phyloP scores from a whole-genome alignment of 2,329 filamentous ascomycete species.

The Cephalotrichum gorgonifer region DNA sequence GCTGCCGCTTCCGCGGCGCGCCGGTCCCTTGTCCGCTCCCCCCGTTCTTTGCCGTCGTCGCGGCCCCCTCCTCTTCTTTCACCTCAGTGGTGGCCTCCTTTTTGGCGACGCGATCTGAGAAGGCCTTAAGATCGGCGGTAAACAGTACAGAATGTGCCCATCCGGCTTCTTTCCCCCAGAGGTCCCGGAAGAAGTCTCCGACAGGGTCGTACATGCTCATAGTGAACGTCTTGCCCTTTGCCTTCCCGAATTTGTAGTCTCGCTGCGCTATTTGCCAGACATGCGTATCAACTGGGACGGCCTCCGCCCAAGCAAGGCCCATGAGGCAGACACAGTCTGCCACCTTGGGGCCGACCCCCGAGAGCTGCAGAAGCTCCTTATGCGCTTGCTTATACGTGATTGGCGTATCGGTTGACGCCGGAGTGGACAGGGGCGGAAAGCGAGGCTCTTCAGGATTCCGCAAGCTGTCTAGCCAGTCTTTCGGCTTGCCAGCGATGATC shows the following conservation, averaged over 20 bases:
- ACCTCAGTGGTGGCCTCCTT: conserved; percentile 7
- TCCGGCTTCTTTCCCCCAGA: conserved; percentile 90
- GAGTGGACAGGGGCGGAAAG: conserved; percentile 29
- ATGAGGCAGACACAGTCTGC: conserved; percentile 95
- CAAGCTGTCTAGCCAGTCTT: conserved; percentile 66
- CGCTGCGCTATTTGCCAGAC: conserved; percentile 97
- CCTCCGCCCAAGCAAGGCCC: conserved; percentile 91
- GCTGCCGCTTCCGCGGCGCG: not conserved
- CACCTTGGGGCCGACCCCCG: conserved; percentile 92
- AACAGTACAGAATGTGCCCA: conserved; percentile 98
- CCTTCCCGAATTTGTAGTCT: conserved; percentile 87
- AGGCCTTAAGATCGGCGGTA: conserved; percentile 80
- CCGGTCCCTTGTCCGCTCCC: conserved; percentile 5
- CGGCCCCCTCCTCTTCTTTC: not conserved
- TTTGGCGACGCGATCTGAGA: conserved; percentile 51
- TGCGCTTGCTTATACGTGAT: conserved; percentile 72
- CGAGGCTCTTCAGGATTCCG: conserved; percentile 65
- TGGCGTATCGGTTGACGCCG: conserved; percentile 26
- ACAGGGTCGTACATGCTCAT: conserved; percentile 84
- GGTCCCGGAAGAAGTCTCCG: conserved; percentile 74
- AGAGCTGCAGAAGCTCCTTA: conserved; percentile 63
- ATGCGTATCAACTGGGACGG: conserved; percentile 93
- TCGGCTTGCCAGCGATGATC: conserved; percentile 59
- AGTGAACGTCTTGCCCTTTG: conserved; percentile 74
- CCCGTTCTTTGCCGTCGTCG: conserved; percentile 12